A percentile compares a stretch with the other conserved stretches of the same genome.
Evolutionary conservation across 148 eudicot genomes (phyloP).

Genomic region (Cornus florida): DNA sequence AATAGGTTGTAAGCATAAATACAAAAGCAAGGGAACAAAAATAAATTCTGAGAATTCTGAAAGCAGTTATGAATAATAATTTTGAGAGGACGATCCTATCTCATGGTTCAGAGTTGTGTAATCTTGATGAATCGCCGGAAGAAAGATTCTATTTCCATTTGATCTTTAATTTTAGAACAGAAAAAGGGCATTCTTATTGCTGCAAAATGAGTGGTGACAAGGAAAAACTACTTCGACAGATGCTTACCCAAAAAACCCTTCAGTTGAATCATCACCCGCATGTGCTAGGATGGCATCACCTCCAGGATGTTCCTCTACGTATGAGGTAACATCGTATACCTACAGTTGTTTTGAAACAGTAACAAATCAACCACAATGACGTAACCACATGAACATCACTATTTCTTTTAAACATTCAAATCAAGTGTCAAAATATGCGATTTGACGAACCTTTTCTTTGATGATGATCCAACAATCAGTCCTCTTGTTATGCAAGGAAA

Average conservation of each 20-base stretch:
- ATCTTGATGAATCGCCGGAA: neutral
- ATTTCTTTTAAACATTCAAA: neutral
- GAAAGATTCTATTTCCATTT: neutral
- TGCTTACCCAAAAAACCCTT: conserved; percentile 86
- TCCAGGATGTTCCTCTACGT: conserved; percentile 98
- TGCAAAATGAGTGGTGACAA: neutral
- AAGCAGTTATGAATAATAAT: neutral
- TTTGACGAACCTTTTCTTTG: conserved; percentile 67
- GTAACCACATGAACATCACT: neutral
- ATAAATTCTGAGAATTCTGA: neutral
- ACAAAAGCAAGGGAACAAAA: neutral
- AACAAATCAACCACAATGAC: neutral
- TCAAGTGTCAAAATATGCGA: neutral
- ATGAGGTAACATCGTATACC: conserved; percentile 94
- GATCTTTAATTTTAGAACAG: neutral
- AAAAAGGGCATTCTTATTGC: neutral
- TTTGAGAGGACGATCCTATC: neutral
- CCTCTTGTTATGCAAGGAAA: conserved; percentile 76
- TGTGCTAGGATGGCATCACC: conserved; percentile 91
- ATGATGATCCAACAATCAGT: conserved; percentile 98
- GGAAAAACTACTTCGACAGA: neutral
- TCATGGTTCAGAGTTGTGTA: neutral
- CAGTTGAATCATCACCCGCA: conserved; percentile 94
- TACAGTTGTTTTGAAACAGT: conserved; percentile 13
- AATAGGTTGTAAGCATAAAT: neutral